phyloP scores from a whole-genome alignment of 805 yeast species.

The Starmerella roubikii region DNA sequence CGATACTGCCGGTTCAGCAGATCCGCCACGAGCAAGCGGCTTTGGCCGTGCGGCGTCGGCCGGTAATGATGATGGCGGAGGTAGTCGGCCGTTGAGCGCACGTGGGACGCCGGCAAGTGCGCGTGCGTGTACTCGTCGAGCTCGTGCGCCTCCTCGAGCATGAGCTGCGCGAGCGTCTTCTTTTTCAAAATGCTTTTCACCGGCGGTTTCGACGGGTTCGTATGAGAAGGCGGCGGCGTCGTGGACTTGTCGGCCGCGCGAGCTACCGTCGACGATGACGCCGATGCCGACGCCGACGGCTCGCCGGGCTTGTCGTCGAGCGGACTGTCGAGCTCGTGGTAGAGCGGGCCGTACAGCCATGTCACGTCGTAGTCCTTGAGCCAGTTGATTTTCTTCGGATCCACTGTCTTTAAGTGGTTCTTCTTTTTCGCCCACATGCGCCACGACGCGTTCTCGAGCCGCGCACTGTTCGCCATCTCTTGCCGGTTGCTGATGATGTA shows the following conservation, averaged over 20 bases:
- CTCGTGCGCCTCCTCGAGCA: constrained; percentile 34
- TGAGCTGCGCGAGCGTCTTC: constrained; percentile 68
- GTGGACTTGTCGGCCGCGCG: no score
- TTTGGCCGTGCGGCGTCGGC: constrained; percentile 23
- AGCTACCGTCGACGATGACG: no score
- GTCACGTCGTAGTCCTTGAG: constrained; percentile 92
- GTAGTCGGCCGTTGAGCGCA: constrained; percentile 19
- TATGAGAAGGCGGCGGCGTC: not conserved
- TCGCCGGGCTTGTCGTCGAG: constrained; percentile 3
- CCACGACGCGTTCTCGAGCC: constrained; percentile 81
- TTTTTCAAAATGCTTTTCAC: constrained; percentile 75
- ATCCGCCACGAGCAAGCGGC: constrained; percentile 23
- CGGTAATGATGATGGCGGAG: constrained; percentile 31
- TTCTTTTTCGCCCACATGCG: constrained; percentile 86
- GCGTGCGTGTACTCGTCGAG: constrained; percentile 4
- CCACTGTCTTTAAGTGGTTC: constrained; percentile 52
- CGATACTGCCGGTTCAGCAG: constrained; percentile 25
- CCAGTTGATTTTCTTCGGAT: constrained; percentile 92
- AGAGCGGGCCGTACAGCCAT: constrained; percentile 91
- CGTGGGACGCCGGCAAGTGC: not conserved
- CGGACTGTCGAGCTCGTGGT: constrained; percentile 32
- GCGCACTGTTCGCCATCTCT: constrained; percentile 69
- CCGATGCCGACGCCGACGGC: not conserved
- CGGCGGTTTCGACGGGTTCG: constrained; percentile 1
- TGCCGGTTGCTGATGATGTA: constrained; percentile 72